Evolutionary conservation across 176 grass and related monocot species (phyloP).

Genomic region (Coix lacrymajobi): DNA sequence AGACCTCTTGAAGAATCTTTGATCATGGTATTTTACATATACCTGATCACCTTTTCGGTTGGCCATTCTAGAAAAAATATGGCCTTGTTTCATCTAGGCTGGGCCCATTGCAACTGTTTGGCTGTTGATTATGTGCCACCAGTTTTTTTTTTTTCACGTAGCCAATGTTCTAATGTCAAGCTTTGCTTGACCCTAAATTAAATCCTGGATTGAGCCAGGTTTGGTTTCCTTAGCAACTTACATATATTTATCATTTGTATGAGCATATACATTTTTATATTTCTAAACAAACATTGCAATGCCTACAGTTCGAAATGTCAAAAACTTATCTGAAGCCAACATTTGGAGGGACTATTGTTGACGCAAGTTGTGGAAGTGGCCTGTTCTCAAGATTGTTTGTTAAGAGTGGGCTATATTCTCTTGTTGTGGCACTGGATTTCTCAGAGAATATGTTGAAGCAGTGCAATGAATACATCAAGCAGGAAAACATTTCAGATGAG

Average conservation of each 20-base stretch:
- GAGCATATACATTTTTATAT: background rate
- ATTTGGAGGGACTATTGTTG: conserved; percentile 66
- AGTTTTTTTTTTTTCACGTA: background rate
- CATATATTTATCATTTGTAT: conserved; percentile 9
- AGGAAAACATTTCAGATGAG: conserved; percentile 70
- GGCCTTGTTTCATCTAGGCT: background rate
- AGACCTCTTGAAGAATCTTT: background rate
- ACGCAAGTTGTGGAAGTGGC: conserved; percentile 95
- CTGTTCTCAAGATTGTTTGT: conserved; percentile 90
- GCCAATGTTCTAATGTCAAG: background rate
- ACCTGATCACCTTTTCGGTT: background rate
- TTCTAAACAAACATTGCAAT: conserved; percentile 14
- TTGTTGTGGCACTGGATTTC: conserved; percentile 82
- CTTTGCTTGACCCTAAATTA: background rate
- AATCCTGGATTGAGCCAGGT: background rate
- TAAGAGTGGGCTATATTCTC: conserved; percentile 65
- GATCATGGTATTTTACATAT: background rate
- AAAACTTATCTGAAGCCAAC: conserved; percentile 60
- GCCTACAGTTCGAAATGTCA: conserved; percentile 79
- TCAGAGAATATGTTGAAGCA: conserved; percentile 96
- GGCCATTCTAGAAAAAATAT: background rate
- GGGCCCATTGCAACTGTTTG: background rate
- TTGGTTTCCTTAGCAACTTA: background rate
- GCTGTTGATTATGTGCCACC: background rate
- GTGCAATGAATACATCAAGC: conserved; percentile 61